Percentiles rank a stretch among this genome's conserved stretches.
Conservation (phyloP, 2,329 filamentous ascomycete genomes). For the Pseudonectria foliicola region DNA sequence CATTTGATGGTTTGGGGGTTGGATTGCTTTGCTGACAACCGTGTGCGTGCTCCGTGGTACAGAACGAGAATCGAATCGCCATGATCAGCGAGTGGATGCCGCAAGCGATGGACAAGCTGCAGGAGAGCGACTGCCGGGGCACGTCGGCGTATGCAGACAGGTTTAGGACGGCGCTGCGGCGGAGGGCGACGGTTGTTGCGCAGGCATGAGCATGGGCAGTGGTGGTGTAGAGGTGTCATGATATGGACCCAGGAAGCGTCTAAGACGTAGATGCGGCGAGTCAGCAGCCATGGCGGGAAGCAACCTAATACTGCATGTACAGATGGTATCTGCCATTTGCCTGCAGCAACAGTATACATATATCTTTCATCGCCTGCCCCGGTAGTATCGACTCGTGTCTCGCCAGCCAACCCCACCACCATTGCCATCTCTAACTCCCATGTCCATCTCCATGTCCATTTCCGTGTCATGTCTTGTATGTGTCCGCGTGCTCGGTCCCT, state of each 20-base stretch:
- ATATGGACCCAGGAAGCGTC: not conserved
- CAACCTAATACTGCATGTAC: too few species aligned
- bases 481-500: not conserved
- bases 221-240: not conserved
- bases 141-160: slow-evolving; percentile 45
- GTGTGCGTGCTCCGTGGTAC: slow-evolving; percentile 1
- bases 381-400: too few species aligned
- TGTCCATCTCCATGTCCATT: too few species aligned
- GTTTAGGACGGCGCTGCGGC: slow-evolving; percentile 42
- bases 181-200: slow-evolving; percentile 16
- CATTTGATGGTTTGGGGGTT: not conserved
- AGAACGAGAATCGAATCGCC: slow-evolving; percentile 56
- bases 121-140: slow-evolving; percentile 46
- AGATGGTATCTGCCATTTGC: too few species aligned
- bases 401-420: too few species aligned
- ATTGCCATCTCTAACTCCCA: too few species aligned
- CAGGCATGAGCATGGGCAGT: not conserved
- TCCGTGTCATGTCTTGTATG: too few species aligned
- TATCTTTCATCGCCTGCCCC: too few species aligned
- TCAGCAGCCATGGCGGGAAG: too few species aligned
- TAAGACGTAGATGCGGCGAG: too few species aligned
- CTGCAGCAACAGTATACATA: too few species aligned
- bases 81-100: slow-evolving; percentile 60
- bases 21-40: slow-evolving; percentile 2
- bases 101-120: slow-evolving; percentile 46